Base-by-base conservation (phyloP, 2,329 filamentous ascomycete species). In the Pseudogymnoascus verrucosus region DNA sequence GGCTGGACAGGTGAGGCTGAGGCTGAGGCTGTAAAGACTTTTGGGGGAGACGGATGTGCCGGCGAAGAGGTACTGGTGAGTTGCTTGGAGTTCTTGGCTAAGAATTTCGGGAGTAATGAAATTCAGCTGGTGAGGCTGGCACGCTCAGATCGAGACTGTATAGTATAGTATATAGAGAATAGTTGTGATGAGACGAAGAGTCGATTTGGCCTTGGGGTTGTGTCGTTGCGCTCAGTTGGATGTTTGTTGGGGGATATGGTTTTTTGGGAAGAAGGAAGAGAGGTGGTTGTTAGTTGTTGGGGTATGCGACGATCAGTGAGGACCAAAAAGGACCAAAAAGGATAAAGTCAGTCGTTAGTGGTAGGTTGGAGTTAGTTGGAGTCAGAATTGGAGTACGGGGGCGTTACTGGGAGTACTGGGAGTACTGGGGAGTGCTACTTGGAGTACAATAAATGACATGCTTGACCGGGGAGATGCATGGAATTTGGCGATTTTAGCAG, bases 321-420 rank as follows among this genome's bases (percentile, higher is more conserved):
- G 51, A 57, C 51, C 28, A 34, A 57, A 57, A 57, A 57, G n/a
- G 51, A 57, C 51, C 28, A 34, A 57, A 57, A 57, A 57, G 51
- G 51, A 57, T 57, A 57, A 57, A 57, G 47, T 57, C 47, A 57
- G 47, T 16, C 47, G 47, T 57, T 57, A 57, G 47, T 57, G 47
- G 47, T 57, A 34, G 5, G 47, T 57, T 57, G 47, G 47, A 19
- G 47, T 57, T 10, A 47, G 42, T 47, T 39, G 31, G 31, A 34
- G 31, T 34, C 40, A 44, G 40, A n/a, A 8, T 57, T n/a, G 23
- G 51, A 57, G 51, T 57, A 57, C 51, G 44, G 21, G 21, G 21
- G 21, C 3, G 21, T 23, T 23, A 23, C 21, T 23, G 21, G 21
- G 21, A 23, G 21, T 23, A 23, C 21, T 23, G 21, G 44, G 44